A percentile compares a stretch with the other conserved stretches of the same genome.
Evolutionary conservation across 2,329 filamentous ascomycete genomes (phyloP).

Genomic region (Mollisiaceae sp.): DNA sequence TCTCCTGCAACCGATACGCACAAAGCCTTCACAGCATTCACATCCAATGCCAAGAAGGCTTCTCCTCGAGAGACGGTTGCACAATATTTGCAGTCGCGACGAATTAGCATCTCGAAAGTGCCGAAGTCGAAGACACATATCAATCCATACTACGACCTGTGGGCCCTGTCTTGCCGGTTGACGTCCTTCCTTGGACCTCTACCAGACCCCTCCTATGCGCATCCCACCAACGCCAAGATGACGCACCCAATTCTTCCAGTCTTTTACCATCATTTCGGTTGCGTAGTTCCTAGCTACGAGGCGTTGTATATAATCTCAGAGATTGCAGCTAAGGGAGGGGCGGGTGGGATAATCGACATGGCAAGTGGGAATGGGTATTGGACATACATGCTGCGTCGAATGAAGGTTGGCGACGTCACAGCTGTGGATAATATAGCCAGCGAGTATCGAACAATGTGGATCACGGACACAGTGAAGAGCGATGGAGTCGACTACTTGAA

Average conservation of each 20-base stretch:
- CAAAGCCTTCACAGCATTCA: conserved; percentile 66
- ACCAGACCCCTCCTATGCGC: conserved; percentile 53
- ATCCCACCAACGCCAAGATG: conserved; percentile 54
- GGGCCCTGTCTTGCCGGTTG: conserved; percentile 66
- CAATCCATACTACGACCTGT: conserved; percentile 74
- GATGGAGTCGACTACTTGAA: conserved; percentile 66
- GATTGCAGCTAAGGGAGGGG: conserved; percentile 46
- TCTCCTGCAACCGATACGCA: conserved; percentile 61
- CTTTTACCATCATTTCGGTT: conserved; percentile 81
- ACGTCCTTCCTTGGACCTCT: conserved; percentile 65
- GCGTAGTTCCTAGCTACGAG: conserved; percentile 71
- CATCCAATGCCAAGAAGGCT: conserved; percentile 67
- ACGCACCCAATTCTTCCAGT: conserved; percentile 74
- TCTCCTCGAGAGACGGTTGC: conserved; percentile 64
- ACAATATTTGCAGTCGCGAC: conserved; percentile 57
- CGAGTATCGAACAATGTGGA: conserved; percentile 72
- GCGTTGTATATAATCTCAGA: conserved; percentile 63
- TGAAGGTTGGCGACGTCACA: conserved; percentile 57
- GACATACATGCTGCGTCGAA: conserved; percentile 70
- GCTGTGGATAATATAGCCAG: conserved; percentile 72
- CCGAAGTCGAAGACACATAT: conserved; percentile 52
- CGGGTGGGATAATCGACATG: conserved; percentile 65
- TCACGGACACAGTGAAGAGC: conserved; percentile 65
- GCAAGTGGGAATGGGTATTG: conserved; percentile 79
- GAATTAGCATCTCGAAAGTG: conserved; percentile 53